Conservation (phyloP, 192 early-diverging fungal genomes). For the Cladochytrium replicatum region DNA sequence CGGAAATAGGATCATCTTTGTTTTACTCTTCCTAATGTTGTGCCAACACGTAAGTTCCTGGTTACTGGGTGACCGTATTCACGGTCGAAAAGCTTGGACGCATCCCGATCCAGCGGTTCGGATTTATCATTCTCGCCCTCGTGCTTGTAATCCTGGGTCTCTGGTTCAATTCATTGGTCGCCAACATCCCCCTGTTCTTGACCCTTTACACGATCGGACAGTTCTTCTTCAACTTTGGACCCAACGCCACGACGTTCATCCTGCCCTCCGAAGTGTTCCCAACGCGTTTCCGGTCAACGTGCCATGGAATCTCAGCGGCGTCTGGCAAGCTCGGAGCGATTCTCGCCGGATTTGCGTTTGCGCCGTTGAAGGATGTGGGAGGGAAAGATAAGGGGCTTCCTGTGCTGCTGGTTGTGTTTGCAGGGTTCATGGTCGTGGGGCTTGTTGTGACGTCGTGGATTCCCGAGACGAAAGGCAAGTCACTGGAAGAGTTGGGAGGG, state of each 20-base stretch:
- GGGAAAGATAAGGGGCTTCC: slow-evolving; percentile 20
- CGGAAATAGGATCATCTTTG: slow-evolving; percentile 73
- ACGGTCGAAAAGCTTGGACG: slow-evolving; percentile 82
- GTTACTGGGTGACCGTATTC: slow-evolving; percentile 93
- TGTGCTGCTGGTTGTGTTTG: slow-evolving; percentile 16
- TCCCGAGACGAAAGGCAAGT: slow-evolving; percentile 67
- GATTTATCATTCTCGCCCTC: slow-evolving; percentile 69
- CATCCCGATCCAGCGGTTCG: slow-evolving; percentile 82
- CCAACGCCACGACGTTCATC: slow-evolving; percentile 84
- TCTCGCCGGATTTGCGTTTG: slow-evolving; percentile 37
- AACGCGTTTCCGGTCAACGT: slow-evolving; percentile 60
- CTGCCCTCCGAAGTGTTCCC: slow-evolving; percentile 67
- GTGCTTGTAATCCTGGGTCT: slow-evolving; percentile 49
- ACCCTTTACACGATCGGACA: slow-evolving; percentile 34
- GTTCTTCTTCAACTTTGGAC: slow-evolving; percentile 88
- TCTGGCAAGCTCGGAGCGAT: slow-evolving; percentile 69
- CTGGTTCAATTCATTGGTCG: slow-evolving; percentile 12
- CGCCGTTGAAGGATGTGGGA: slow-evolving; percentile 9
- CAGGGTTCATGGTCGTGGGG: slow-evolving; percentile 44
- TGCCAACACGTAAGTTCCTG: too few relatives aligned
- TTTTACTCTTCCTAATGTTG: slow-evolving; percentile 65
- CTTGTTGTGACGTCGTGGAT: slow-evolving; percentile 49
- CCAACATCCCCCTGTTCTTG: slow-evolving; percentile 25
- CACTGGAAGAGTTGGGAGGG: slow-evolving; percentile 74
- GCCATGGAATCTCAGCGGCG: slow-evolving; percentile 73